Conservation (phyloP, 2,329 filamentous ascomycete species). For the Cadophora gregata region DNA sequence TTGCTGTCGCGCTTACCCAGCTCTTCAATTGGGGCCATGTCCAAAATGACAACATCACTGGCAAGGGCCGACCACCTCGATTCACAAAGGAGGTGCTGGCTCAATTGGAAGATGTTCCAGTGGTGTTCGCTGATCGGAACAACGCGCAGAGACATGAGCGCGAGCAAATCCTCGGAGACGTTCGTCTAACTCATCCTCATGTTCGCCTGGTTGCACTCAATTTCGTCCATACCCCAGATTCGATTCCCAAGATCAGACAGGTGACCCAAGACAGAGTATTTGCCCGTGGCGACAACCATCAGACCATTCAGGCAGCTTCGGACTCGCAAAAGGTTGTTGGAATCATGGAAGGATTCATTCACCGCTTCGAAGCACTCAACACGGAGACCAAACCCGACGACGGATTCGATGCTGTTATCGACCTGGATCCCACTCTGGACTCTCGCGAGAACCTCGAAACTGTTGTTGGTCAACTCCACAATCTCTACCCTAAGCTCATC, state of each 20-base stretch:
- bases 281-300: slow-evolving; percentile 90
- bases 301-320: slow-evolving; percentile 90
- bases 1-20: slow-evolving; percentile 80
- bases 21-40: slow-evolving; percentile 92
- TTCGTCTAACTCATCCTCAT: slow-evolving; percentile 65
- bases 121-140: slow-evolving; percentile 91
- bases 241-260: slow-evolving; percentile 74
- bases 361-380: slow-evolving; percentile 81
- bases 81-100: slow-evolving; percentile 77
- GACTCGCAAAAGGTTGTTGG: slow-evolving; percentile 75
- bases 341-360: slow-evolving; percentile 95
- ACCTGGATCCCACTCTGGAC: slow-evolving; percentile 78
- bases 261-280: slow-evolving; percentile 82
- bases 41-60: slow-evolving; percentile 95
- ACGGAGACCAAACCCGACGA: slow-evolving; percentile 73
- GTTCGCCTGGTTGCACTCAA: slow-evolving; percentile 84
- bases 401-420: slow-evolving; percentile 82
- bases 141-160: slow-evolving; percentile 90
- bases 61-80: slow-evolving; percentile 74
- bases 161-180: slow-evolving; percentile 83
- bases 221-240: slow-evolving; percentile 75
- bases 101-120: slow-evolving; percentile 67
- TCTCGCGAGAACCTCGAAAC: slow-evolving; percentile 88
- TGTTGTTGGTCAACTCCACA: slow-evolving; percentile 72
- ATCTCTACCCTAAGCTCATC: slow-evolving; percentile 79